Base-by-base conservation (phyloP, 1,284 basidiomycete species). In the Papiliotrema terrestris region DNA sequence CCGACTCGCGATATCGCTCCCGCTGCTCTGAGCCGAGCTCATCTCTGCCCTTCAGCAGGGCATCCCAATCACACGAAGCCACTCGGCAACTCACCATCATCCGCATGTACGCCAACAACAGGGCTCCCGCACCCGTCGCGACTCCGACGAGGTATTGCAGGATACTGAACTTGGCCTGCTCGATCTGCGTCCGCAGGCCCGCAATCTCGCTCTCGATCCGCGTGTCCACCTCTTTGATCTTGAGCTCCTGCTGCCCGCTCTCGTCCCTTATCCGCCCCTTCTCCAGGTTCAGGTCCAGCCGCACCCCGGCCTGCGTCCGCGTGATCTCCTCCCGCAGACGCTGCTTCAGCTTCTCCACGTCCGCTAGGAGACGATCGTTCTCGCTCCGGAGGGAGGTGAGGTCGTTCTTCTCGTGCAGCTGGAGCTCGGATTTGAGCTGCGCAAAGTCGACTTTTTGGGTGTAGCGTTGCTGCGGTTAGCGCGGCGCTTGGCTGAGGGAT, bases 161-260 rank as follows among this genome's bases (percentile, higher is more conserved):
- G 38, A 75, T 75, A 49, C 64, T 68, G 54, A 83, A 91, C 82
- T 97, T 97, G 53, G 90, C 65, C 23, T 89, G 87, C 73, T 97
- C 92, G 52, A 97, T 96, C 47, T 88, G 83, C 1, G 95, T 96
- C 48, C 91, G 80, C 51, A 98, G 75, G 5, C 86, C 85, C 2
- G 93, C 91, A 69, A 98, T 98, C 78, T 98, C 95, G 70, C 90
- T 89, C 78, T 98, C 95, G 67, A 98, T 98, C 66, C 92, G 80
- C 2, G 95, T 98, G 68, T 98, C 95, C 14, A 98, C 93, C 75
- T 99, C 96, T 76, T 94, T 94, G 74, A 98, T 91, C 83, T 98
- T 98, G 59, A 96, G 80, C 68, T 96, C 94, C 69, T 98, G 92
- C 45, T 88, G 86, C 55, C 86, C 88, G 57, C 86, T 87, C 79